Evolutionary conservation across 1,284 basidiomycete genomes (phyloP).

Genomic region (Cerrena zonata): DNA sequence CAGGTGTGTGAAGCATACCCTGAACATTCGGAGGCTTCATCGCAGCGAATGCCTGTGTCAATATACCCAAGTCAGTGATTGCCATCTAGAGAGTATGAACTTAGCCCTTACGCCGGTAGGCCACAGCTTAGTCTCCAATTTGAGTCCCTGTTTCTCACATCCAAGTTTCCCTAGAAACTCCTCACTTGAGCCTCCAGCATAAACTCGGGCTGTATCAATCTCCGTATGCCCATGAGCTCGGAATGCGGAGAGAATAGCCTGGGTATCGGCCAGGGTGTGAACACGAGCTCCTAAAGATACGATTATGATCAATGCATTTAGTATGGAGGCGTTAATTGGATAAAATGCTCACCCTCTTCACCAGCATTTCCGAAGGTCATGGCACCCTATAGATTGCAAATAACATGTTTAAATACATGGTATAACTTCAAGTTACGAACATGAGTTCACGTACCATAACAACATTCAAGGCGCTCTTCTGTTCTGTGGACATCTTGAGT

Average conservation of each 20-base stretch:
- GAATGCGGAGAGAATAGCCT: slow-evolving; percentile 52
- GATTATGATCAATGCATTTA: too few relatives aligned
- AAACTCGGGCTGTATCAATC: slow-evolving; percentile 51
- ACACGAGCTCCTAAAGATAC: slow-evolving; percentile 36
- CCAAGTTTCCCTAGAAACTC: slow-evolving; percentile 35
- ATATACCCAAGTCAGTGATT: too few relatives aligned
- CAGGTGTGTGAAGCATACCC: too few relatives aligned
- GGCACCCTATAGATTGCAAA: too few relatives aligned
- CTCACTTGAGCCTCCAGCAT: slow-evolving; percentile 21
- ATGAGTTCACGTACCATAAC: slow-evolving; percentile 33
- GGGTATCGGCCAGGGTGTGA: slow-evolving; percentile 44
- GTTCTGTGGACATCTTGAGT: too few relatives aligned
- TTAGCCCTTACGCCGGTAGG: slow-evolving; percentile 3
- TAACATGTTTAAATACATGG: too few relatives aligned
- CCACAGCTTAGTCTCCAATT: slow-evolving; percentile 40
- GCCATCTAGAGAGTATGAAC: too few relatives aligned
- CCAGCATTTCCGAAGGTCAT: slow-evolving; percentile 29
- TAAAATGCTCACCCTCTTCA: slow-evolving; percentile 21
- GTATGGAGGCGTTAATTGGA: too few relatives aligned
- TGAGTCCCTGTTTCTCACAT: slow-evolving; percentile 37
- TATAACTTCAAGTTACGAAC: too few relatives aligned
- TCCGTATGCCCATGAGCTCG: slow-evolving; percentile 52
- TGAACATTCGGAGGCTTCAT: too few relatives aligned
- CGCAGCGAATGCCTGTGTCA: too few relatives aligned
- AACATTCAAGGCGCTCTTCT: slow-evolving; percentile 34